A percentile compares a stretch with the other conserved stretches of the same genome.
Evolutionary conservation across 106 monocot genomes (phyloP).

Genomic region (Dendrobium catenatum): DNA sequence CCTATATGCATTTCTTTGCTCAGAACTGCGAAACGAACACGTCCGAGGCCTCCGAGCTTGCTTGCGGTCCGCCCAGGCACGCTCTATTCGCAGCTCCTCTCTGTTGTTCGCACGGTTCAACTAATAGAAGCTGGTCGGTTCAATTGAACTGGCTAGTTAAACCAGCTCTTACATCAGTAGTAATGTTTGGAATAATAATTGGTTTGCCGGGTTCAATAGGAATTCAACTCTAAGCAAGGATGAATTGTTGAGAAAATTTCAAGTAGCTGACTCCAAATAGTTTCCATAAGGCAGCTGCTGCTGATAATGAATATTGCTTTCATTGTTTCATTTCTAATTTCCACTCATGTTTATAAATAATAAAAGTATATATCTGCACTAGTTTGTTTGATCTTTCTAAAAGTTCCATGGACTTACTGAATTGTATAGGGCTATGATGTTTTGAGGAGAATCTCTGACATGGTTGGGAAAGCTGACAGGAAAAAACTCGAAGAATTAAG

Average conservation of each 20-base stretch:
- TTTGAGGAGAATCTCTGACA: slow-evolving; percentile 67
- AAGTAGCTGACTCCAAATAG: background rate
- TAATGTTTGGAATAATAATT: background rate
- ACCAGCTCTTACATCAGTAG: background rate
- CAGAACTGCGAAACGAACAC: no score
- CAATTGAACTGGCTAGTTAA: no score
- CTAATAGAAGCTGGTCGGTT: no score
- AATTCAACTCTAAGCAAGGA: background rate
- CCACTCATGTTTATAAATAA: background rate
- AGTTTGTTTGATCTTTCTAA: background rate
- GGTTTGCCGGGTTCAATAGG: background rate
- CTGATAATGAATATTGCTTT: background rate
- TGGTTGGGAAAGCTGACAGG: slow-evolving; percentile 44
- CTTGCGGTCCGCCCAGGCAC: no score
- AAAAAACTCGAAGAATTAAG: slow-evolving; percentile 76
- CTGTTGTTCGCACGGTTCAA: no score
- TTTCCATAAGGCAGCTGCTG: background rate
- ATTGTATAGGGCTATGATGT: slow-evolving; percentile 78
- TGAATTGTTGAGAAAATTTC: background rate
- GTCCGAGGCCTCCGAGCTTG: no score
- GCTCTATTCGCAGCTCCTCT: no score
- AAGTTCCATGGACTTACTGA: background rate
- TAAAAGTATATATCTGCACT: background rate
- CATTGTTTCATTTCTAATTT: background rate
- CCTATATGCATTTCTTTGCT: no score